Percentiles rank a stretch among this genome's conserved stretches.
Evolutionary conservation across 129 eudicot genomes (phyloP).

Genomic region (Rutidosis leptorrhynchoides): DNA sequence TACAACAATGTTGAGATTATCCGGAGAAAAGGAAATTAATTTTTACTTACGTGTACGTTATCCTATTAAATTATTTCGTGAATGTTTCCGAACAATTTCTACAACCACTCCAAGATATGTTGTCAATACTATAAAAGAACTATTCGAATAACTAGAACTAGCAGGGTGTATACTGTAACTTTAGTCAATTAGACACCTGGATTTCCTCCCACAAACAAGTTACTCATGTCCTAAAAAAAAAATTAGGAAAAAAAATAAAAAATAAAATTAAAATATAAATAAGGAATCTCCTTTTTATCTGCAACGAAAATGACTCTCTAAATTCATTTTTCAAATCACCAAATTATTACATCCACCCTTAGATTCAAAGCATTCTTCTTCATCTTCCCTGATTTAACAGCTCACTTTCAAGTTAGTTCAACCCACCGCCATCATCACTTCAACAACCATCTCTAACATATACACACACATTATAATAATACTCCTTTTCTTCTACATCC

Average conservation of each 20-base stretch:
- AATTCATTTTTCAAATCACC: not conserved
- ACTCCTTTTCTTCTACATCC: not conserved
- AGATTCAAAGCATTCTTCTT: conserved; percentile 34
- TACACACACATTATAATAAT: not conserved
- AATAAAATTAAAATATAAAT: not conserved
- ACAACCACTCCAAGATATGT: no score
- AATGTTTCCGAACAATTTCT: no score
- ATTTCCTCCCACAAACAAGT: conserved; percentile 19
- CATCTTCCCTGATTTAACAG: conserved; percentile 25
- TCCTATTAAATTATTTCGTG: no score
- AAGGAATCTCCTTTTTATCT: conserved; percentile 27
- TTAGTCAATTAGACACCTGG: conserved; percentile 18
- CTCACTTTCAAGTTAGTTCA: conserved; percentile 35
- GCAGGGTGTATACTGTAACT: not conserved
- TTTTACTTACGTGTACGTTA: no score
- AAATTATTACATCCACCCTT: conserved; percentile 21
- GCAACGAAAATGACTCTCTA: conserved; percentile 17
- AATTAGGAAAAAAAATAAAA: not conserved
- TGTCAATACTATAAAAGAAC: no score
- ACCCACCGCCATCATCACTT: conserved; percentile 37
- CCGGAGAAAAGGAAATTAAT: no score
- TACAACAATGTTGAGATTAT: no score
- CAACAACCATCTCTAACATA: conserved; percentile 16
- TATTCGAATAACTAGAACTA: not conserved
- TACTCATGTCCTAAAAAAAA: conserved; percentile 22